Evolutionary conservation across 352 stramenopile genomes (phyloP), one percentile per base, ranked within the genome.

Genomic region (Phytophthora tentaculata): DNA sequence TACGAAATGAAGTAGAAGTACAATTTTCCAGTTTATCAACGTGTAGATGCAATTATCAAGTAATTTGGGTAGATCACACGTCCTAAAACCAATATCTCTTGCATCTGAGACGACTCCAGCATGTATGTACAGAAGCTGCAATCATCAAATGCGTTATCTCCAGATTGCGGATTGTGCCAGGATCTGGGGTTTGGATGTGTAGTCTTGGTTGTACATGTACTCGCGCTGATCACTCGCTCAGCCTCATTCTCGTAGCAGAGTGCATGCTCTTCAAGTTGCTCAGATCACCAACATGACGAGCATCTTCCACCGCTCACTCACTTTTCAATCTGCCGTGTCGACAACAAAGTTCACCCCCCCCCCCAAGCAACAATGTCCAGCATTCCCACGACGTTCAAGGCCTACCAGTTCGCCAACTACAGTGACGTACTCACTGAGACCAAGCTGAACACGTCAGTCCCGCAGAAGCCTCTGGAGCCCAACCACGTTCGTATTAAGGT

Each of bases 341-440:
- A 62, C 60, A 56, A n/a, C 60, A 55, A n/a, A 66, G 58, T 53
- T 41, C 41, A 26, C 39, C 20, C 19, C 14, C 14, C 20, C 16
- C 12, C 10, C 3, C 0, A 50, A 49, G 19, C 24, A 24, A 64
- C 32, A 14, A 70, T 65, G 63, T 13, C 9, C 54, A 60, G 8
- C 37, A 60, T 71, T 19, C 65, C 70, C 10, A 7, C 41, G 2
- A 71, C 70, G 7, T 77, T 74, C 58, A 39, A 67, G 24, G 71
- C 67, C 37, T 79, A 67, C 49, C 28, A 73, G 51, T 79, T 68
- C 49, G 53, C 47, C 23, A 57, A 67, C 37, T 69, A 64, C 35
- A 67, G 35, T 13, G 53, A 70, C 41, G 50, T 24, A 12, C 39
- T 70, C 22, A 56, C 50, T 14, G 57, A 70, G 32, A 54, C 69